Base-by-base conservation (phyloP, 2,329 filamentous ascomycete species). In the Blumeria hordei region DNA sequence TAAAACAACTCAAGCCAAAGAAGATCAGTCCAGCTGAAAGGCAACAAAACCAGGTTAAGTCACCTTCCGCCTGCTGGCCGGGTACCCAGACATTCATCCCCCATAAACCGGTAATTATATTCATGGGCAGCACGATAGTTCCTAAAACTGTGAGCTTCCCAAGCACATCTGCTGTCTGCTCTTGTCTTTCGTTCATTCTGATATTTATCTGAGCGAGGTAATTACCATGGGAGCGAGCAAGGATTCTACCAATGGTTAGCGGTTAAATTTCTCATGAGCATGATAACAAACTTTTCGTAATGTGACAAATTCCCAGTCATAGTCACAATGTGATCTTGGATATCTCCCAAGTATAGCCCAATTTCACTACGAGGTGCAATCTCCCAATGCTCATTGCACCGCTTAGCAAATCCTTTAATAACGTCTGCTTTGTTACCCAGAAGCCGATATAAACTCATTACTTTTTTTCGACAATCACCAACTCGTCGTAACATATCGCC, bases 161-260 rank as follows among this genome's bases (percentile, higher is more conserved):
- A 11, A 98, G 76, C 1, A 95, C 88, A 66, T 98, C 90, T 43
- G 88, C 87, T 1, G 92, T 98, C 70, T 93, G 82, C 67, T 98
- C 90, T 66, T 93, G 86, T 50, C 92, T 82, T 71, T 96, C 90
- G 68, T 95, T 95, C 90, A 96, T 96, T 64, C 88, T 81, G 63
- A 96, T 94, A 68, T 95, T 96, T 70, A 98, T 95, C 67, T 98
- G 92, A 0, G 92, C 92, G n/a, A 98, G 83, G 66, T 98, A 98
- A 67, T 96, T 98, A 65, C 80, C 85, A 64, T 98, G 92, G 11
- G 88, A 88, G 56, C 92, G 80, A 51, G 86, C 86, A 33, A 98
- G 75, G 53, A 98, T 85, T 64, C 87, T 92, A 60, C 14, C 21
- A 4, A 14, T 33, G 21, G 49, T 57, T 58, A 64, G 60, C 49